Base-by-base conservation (phyloP, 257 asterid genomes). In the Mitragyna speciosa region DNA sequence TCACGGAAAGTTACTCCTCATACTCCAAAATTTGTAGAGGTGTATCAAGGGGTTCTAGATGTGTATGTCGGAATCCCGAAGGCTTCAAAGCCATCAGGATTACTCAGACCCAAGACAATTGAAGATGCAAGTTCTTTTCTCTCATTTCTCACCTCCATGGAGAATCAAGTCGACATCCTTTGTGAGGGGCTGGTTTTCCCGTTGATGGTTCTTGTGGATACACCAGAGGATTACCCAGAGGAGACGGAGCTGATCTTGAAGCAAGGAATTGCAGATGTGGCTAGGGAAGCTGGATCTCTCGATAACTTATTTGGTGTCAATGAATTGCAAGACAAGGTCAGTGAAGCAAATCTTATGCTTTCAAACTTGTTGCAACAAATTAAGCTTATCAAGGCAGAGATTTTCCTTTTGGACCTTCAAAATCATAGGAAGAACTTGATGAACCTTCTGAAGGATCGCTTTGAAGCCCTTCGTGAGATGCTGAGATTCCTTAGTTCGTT, bases 361-460 rank as follows among this genome's bases (percentile, higher is more conserved):
- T 68, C 49, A 33, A 68, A 36, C 28, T 19, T 68, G 28, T 1
- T 0, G 28, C 56, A 49, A 5, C 31, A 24, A 54, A 39, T 73
- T 54, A 17, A 39, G n/a, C 31, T 73, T 51, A 31, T 54, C 67
- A 73, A 73, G 66, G 77, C 51, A 11, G 77, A 73, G 33, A 36
- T 73, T 52, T 52, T 52, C n/a, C 31, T 73, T 2, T 7, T 31
- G 19, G 77, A 73, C 24, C 67, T 73, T 20, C 30, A 31, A 31
- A 73, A 49, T 5, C 65, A 30, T 2, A 73, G 31, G 77, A 49
- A 4, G 7, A 39, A 33, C 5, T 52, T 70, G 11, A 70, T 70
- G 75, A 22, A 43, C 36, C 22, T 56, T 70, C 0, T 5, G 6
- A 8, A 3, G 31, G 56, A 70, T 70, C 56, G 12, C 24, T 22